phyloP scores from a whole-genome alignment of 2,329 filamentous ascomycete species.

The Colletotrichum spinosum region DNA sequence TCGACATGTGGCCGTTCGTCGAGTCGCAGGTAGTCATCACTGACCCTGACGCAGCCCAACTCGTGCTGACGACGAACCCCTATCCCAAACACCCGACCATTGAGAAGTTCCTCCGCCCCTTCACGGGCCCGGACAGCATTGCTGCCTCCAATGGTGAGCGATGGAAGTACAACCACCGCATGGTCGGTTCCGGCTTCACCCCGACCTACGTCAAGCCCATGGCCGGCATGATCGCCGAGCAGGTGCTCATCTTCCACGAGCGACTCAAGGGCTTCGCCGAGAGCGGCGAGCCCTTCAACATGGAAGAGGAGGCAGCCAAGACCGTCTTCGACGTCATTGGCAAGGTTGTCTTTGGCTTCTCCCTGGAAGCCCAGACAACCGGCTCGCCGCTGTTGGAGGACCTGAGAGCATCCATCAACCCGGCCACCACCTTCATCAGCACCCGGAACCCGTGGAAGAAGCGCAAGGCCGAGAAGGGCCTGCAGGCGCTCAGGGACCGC shows the following conservation, averaged over 20 bases:
- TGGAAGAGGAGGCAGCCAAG: conserved; percentile 40
- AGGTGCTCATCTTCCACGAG: conserved; percentile 41
- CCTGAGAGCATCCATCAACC: conserved; percentile 32
- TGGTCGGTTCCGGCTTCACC: conserved; percentile 45
- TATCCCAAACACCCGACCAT: conserved; percentile 38
- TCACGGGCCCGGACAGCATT: conserved; percentile 41
- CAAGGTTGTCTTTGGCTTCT: conserved; percentile 40
- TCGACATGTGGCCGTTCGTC: conserved; percentile 46
- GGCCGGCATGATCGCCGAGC: conserved; percentile 41
- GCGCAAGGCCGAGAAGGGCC: conserved; percentile 21
- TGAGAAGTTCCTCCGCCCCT: conserved; percentile 39
- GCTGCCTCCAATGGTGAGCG: conserved; percentile 42
- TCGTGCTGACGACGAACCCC: conserved; percentile 40
- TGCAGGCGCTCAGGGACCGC: conserved; percentile 24
- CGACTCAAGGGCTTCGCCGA: conserved; percentile 34
- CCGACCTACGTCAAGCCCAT: conserved; percentile 41
- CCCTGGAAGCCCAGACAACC: conserved; percentile 38
- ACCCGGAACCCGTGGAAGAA: conserved; percentile 30
- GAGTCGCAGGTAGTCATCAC: conserved; percentile 43
- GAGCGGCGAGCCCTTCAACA: conserved; percentile 38
- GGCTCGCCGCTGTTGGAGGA: conserved; percentile 38
- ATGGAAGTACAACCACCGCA: conserved; percentile 45
- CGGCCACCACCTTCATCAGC: conserved; percentile 25
- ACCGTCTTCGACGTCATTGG: conserved; percentile 42
- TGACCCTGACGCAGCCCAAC: conserved; percentile 42